Conservation (phyloP, 768 basidiomycete genomes). For the Podaxis rugospora region DNA sequence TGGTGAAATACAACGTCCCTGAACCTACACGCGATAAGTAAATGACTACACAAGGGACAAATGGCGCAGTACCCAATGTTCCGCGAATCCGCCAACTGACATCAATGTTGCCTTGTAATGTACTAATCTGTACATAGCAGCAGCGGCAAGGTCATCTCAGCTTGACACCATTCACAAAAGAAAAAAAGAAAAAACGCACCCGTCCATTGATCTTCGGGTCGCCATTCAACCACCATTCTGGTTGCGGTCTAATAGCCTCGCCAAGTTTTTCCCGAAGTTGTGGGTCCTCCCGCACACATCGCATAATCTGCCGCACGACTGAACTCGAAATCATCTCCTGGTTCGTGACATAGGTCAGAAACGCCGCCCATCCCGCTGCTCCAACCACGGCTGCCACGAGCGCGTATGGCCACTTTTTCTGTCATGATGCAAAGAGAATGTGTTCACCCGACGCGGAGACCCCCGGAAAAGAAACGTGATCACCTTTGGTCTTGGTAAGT, state of each 20-base stretch:
- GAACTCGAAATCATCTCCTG: constrained; percentile 77
- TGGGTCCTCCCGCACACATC: constrained; percentile 48
- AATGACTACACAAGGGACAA: neutral
- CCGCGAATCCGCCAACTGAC: constrained; percentile 74
- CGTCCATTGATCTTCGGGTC: constrained; percentile 67
- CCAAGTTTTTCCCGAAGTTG: constrained; percentile 54
- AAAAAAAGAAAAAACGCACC: constrained; percentile 34
- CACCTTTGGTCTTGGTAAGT: constrained; percentile 34
- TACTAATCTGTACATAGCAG: constrained; percentile 49
- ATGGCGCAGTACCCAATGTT: constrained; percentile 47
- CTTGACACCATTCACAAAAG: neutral
- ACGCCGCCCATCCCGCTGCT: constrained; percentile 59
- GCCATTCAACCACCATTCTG: constrained; percentile 74
- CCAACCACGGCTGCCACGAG: constrained; percentile 48
- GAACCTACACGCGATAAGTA: constrained; percentile 35
- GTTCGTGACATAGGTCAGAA: constrained; percentile 68
- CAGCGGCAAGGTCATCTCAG: neutral
- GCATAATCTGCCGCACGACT: constrained; percentile 62
- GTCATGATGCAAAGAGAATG: neutral
- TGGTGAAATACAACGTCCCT: constrained; percentile 81
- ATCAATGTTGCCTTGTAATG: constrained; percentile 73
- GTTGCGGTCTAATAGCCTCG: constrained; percentile 59
- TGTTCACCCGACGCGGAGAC: neutral
- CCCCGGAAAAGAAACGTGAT: neutral
- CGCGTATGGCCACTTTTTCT: constrained; percentile 58